These are phyloP conservation scores for Penicillium occitanis DNA, from an alignment of 2,329 filamentous ascomycete species.

Conservation along the genomic window DNA sequence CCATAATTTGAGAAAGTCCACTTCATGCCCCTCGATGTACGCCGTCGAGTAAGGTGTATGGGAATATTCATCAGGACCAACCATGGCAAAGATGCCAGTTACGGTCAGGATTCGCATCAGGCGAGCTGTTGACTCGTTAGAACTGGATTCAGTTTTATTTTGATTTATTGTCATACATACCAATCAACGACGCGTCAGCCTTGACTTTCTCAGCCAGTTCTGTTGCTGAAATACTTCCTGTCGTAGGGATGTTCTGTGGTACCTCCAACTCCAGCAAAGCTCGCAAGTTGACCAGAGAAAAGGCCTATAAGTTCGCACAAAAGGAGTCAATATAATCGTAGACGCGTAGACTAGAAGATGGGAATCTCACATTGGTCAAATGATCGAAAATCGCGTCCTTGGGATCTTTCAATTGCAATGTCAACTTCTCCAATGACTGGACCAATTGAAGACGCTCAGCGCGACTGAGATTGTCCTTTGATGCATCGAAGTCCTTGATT, in stretches of 20 bases:
- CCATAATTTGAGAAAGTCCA: conserved; percentile 32
- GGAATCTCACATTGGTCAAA: conserved; percentile 27
- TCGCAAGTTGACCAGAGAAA: conserved; percentile 24
- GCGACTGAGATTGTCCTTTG: conserved; percentile 13
- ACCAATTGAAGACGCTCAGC: conserved; percentile 22
- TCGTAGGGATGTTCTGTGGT: conserved; percentile 29
- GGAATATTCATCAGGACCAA: conserved; percentile 29
- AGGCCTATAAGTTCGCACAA: background rate
- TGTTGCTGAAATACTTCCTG: conserved; percentile 24
- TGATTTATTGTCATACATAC: background rate
- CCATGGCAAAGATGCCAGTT: conserved; percentile 31
- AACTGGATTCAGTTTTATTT: background rate
- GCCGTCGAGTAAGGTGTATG: conserved; percentile 32
- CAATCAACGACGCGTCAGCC: conserved; percentile 31
- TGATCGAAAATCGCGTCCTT: conserved; percentile 31
- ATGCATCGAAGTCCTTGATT: conserved; percentile 21
- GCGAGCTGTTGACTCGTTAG: conserved; percentile 23
- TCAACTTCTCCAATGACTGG: conserved; percentile 23
- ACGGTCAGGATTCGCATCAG: conserved; percentile 33
- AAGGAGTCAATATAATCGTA: background rate
- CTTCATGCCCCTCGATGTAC: conserved; percentile 29
- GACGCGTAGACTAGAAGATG: background rate
- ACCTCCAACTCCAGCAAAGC: conserved; percentile 26
- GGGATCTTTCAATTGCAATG: conserved; percentile 28
- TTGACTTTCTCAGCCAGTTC: conserved; percentile 33